These are phyloP conservation scores for Apiospora saccharicola DNA, from an alignment of 2,329 filamentous ascomycete genomes.

Conservation along the genomic window DNA sequence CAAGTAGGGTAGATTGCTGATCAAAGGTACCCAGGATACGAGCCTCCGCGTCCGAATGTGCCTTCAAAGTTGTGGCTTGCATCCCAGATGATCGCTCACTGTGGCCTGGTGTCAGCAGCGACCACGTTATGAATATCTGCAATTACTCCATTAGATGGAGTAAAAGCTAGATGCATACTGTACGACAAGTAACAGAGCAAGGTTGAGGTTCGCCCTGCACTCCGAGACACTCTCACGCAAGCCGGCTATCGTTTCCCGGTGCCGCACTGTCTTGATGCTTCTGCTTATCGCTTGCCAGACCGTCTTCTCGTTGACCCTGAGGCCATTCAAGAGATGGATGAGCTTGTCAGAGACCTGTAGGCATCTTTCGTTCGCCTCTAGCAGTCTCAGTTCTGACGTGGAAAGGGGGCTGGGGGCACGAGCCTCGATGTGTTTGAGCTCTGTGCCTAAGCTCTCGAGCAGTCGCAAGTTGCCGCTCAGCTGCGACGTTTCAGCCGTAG, in stretches of 20 bases:
- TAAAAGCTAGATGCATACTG: too few relatives aligned
- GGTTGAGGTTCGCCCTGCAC: neutral
- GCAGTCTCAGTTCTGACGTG: neutral
- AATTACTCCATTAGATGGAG: too few relatives aligned
- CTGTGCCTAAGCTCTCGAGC: neutral
- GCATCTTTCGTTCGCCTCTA: neutral
- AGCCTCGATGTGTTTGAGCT: neutral
- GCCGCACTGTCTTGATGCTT: neutral
- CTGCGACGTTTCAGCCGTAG: neutral
- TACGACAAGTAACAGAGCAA: neutral
- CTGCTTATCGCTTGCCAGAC: neutral
- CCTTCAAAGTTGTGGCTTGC: neutral
- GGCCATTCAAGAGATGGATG: neutral
- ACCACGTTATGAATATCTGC: too few relatives aligned
- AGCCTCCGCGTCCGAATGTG: neutral
- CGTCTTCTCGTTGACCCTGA: neutral
- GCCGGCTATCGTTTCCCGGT: neutral
- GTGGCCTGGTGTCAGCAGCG: neutral
- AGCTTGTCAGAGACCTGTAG: neutral
- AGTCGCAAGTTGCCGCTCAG: neutral
- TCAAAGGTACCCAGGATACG: neutral
- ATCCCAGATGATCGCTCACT: neutral
- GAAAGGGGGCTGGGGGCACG: neutral
- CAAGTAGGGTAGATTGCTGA: neutral
- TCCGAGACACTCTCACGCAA: neutral